A percentile compares a stretch with the other conserved stretches of the same genome.
These are phyloP conservation scores for Aspergillus sp. DNA, from an alignment of 2,329 filamentous ascomycete species.

Conservation along the genomic window DNA sequence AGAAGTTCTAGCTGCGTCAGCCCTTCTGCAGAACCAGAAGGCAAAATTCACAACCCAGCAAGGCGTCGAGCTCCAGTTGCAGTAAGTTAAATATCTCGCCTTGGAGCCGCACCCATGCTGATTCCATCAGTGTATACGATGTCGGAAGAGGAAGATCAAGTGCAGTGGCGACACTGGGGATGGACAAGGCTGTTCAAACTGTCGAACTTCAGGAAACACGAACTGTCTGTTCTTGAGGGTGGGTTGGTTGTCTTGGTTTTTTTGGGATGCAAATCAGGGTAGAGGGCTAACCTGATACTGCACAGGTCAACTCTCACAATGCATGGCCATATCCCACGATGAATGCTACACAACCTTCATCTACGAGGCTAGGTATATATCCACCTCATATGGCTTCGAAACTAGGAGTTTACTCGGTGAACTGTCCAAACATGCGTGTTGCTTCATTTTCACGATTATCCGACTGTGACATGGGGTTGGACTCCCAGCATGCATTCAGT, in stretches of 20 bases:
- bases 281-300: neutral
- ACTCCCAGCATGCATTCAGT: slow-evolving; percentile 14
- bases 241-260: slow-evolving; percentile 8
- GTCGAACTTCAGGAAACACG: slow-evolving; percentile 62
- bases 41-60: slow-evolving; percentile 32
- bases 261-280: neutral
- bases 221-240: slow-evolving; percentile 79
- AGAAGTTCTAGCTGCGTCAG: slow-evolving; percentile 14
- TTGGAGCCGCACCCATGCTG: no score
- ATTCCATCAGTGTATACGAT: slow-evolving; percentile 68
- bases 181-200: slow-evolving; percentile 76
- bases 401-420: slow-evolving; percentile 10
- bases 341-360: slow-evolving; percentile 11
- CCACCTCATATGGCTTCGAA: slow-evolving; percentile 8
- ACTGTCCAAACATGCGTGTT: slow-evolving; percentile 12
- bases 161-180: slow-evolving; percentile 81
- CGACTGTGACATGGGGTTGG: slow-evolving; percentile 22
- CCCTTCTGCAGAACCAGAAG: slow-evolving; percentile 25
- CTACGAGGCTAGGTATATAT: slow-evolving; percentile 17
- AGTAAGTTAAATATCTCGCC: slow-evolving; percentile 25
- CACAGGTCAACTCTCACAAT: slow-evolving; percentile 30
- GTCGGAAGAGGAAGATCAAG: slow-evolving; percentile 88
- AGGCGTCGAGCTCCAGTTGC: slow-evolving; percentile 52
- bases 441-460: slow-evolving; percentile 14
- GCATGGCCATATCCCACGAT: slow-evolving; percentile 24